These are phyloP conservation scores for Ascocoryne sarcoides DNA, from an alignment of 2,329 filamentous ascomycete species.

Conservation along the genomic window DNA sequence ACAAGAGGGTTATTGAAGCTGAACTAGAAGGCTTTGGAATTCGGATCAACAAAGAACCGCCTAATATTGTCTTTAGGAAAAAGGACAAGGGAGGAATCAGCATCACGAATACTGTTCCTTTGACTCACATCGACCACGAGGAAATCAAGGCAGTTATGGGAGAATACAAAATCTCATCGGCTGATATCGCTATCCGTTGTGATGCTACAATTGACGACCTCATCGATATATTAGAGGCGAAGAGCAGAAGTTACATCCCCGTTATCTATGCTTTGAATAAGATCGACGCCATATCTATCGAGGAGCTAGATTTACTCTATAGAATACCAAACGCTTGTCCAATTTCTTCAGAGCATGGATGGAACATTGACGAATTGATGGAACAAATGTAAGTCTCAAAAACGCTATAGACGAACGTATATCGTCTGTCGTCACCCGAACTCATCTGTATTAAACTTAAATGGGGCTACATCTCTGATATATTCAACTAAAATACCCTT, in stretches of 20 bases:
- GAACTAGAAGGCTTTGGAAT: conserved; percentile 97
- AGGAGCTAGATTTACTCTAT: conserved; percentile 93
- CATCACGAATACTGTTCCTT: conserved; percentile 87
- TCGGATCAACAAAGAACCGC: conserved; percentile 91
- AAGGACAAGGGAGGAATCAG: conserved; percentile 98
- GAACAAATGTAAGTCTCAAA: conserved; percentile 71
- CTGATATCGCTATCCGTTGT: conserved; percentile 94
- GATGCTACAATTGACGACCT: conserved; percentile 96
- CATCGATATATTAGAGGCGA: conserved; percentile 92
- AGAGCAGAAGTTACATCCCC: conserved; percentile 93
- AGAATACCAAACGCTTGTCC: conserved; percentile 94
- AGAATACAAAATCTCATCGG: conserved; percentile 94
- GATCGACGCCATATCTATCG: conserved; percentile 95
- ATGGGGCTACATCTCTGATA: too few relatives aligned
- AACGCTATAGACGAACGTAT: too few relatives aligned
- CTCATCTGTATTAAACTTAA: too few relatives aligned
- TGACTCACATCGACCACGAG: conserved; percentile 87
- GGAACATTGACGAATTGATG: conserved; percentile 95
- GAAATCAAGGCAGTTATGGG: conserved; percentile 98
- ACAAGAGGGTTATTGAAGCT: conserved; percentile 90
- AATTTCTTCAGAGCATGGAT: conserved; percentile 94
- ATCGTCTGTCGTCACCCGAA: too few relatives aligned
- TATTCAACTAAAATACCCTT: too few relatives aligned
- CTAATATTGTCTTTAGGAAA: conserved; percentile 99
- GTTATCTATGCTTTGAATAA: conserved; percentile 99